A percentile compares a stretch with the other conserved stretches of the same genome.
Evolutionary conservation across 257 asterid species (phyloP).

Genomic region (Jasminum sambac): DNA sequence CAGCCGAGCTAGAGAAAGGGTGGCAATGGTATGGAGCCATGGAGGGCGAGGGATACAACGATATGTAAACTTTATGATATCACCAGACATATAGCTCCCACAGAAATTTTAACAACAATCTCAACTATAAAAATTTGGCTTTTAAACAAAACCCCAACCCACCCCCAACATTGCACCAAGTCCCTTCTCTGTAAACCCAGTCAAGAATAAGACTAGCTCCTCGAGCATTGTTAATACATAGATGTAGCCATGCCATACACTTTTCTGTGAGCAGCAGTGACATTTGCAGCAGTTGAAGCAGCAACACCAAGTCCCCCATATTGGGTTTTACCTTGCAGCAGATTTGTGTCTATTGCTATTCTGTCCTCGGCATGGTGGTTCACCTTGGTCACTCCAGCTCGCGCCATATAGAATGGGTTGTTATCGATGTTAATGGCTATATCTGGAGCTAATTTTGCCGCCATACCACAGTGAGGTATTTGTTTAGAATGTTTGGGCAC

Average conservation of each 20-base stretch:
- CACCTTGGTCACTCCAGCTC: conserved; percentile 42
- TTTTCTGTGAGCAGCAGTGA: conserved; percentile 36
- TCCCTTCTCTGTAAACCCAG: neutral
- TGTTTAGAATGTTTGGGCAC: conserved; percentile 42
- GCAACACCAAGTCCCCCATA: conserved; percentile 56
- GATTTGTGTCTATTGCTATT: conserved; percentile 57
- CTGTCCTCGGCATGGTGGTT: conserved; percentile 48
- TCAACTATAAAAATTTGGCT: neutral
- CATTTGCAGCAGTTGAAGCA: conserved; percentile 33
- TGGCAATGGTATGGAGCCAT: too few relatives aligned
- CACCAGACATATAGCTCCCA: neutral
- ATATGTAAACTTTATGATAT: neutral
- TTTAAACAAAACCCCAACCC: neutral
- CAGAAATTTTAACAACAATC: neutral
- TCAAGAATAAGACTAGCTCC: neutral
- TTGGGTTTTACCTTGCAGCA: conserved; percentile 62
- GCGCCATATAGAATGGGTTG: conserved; percentile 51
- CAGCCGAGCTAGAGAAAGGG: neutral
- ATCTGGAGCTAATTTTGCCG: conserved; percentile 64
- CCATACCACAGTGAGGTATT: conserved; percentile 53
- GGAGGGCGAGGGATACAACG: neutral
- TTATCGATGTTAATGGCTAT: conserved; percentile 61
- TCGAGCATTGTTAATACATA: conserved; percentile 29
- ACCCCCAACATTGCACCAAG: neutral
- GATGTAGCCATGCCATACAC: conserved; percentile 41